These are phyloP conservation scores for Combretum micranthum DNA, from an alignment of 345 rosid species.

Conservation along the genomic window DNA sequence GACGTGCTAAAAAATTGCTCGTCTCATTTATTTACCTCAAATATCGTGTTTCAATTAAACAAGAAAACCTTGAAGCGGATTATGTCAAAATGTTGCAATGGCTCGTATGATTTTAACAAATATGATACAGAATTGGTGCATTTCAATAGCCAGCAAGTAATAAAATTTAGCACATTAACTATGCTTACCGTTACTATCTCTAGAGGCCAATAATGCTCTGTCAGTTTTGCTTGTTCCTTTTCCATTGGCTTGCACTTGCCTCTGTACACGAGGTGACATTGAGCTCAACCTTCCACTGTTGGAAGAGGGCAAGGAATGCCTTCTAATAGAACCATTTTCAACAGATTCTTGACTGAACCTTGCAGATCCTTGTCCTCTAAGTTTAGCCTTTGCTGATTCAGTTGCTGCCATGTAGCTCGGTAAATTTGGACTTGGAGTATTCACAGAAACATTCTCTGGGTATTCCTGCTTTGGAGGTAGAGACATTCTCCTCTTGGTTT, in stretches of 20 bases:
- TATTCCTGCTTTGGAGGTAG: constrained; percentile 14
- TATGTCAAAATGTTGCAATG: too few species aligned
- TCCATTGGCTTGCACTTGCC: constrained; percentile 6
- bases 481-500: constrained; percentile 16
- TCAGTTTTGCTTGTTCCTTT: constrained; percentile 13
- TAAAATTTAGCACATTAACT: too few species aligned
- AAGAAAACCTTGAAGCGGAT: too few species aligned
- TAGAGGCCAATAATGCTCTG: constrained; percentile 8
- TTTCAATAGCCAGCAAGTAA: too few species aligned
- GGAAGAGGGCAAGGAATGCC: constrained; percentile 15
- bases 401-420: constrained; percentile 29
- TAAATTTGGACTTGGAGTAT: constrained; percentile 2
- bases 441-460: constrained; percentile 7
- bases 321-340: constrained; percentile 13
- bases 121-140: too few species aligned
- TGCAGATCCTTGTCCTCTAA: constrained; percentile 16
- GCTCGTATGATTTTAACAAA: too few species aligned
- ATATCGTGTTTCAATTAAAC: too few species aligned
- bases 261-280: constrained; percentile 15
- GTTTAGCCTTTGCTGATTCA: constrained; percentile 23
- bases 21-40: too few species aligned
- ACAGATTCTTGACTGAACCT: constrained; percentile 14
- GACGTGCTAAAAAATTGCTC: too few species aligned
- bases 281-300: constrained; percentile 10
- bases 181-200: constrained; percentile 20